These are phyloP conservation scores for Penicillium brevicompactum DNA, from an alignment of 2,329 filamentous ascomycete genomes.

Conservation along the genomic window DNA sequence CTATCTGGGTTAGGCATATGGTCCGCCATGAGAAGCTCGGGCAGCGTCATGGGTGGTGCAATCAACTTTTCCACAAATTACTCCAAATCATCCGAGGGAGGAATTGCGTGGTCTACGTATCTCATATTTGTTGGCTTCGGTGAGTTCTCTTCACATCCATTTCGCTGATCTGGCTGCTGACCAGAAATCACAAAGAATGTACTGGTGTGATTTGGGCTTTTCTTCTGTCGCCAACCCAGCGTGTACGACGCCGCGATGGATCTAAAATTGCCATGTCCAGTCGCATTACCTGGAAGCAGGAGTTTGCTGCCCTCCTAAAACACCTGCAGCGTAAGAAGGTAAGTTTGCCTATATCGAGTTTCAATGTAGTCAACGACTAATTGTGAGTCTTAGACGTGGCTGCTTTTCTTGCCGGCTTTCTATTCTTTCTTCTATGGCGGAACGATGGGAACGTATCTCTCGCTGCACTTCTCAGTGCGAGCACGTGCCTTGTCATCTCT, in stretches of 20 bases:
- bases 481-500: neutral
- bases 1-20: neutral
- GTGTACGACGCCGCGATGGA: neutral
- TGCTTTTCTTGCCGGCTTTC: neutral
- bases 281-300: constrained; percentile 1
- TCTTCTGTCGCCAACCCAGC: neutral
- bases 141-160: neutral
- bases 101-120: neutral
- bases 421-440: constrained; percentile 1
- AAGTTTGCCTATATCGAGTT: neutral
- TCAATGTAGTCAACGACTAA: neutral
- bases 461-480: constrained; percentile 1
- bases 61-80: constrained; percentile 1
- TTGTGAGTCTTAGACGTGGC: neutral
- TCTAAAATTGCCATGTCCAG: neutral
- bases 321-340: neutral
- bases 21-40: constrained; percentile 1
- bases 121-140: neutral
- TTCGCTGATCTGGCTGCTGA: neutral
- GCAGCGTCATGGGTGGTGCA: constrained; percentile 1
- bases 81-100: neutral
- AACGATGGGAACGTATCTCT: neutral
- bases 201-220: neutral
- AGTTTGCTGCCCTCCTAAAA: neutral
- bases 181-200: neutral